phyloP scores from a whole-genome alignment of 2,329 filamentous ascomycete species.

The Ophioceras dolichostomum region DNA sequence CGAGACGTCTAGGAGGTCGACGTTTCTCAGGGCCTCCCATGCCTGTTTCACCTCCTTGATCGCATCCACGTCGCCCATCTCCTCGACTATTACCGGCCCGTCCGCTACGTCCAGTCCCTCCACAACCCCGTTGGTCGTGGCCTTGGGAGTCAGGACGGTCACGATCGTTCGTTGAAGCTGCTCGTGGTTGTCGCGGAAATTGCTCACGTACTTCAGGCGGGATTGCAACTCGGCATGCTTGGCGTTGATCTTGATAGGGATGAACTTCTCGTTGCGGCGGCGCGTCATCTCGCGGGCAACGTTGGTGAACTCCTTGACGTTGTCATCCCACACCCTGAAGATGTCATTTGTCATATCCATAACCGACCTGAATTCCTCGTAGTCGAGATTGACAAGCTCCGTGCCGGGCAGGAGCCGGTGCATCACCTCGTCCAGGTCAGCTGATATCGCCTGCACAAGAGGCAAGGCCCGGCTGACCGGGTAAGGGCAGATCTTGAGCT shows the following conservation, averaged over 20 bases:
- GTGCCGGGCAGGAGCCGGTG: constrained; percentile 78
- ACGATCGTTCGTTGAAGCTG: constrained; percentile 93
- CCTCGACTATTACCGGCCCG: constrained; percentile 50
- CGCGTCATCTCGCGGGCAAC: constrained; percentile 91
- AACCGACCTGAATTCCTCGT: constrained; percentile 74
- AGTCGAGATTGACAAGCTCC: constrained; percentile 83
- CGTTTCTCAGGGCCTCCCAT: constrained; percentile 86
- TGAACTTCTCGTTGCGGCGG: constrained; percentile 92
- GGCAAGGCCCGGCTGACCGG: constrained; percentile 83
- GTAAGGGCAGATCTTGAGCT: constrained; percentile 91
- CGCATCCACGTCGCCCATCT: constrained; percentile 94
- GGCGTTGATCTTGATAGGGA: constrained; percentile 89
- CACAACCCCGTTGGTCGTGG: constrained; percentile 37
- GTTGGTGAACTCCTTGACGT: constrained; percentile 95
- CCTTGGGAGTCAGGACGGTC: constrained; percentile 80
- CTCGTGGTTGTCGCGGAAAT: constrained; percentile 94
- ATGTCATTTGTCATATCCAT: constrained; percentile 78
- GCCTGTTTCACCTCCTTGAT: constrained; percentile 93
- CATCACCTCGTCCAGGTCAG: constrained; percentile 76
- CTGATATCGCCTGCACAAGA: constrained; percentile 94
- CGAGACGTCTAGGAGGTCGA: constrained; percentile 88
- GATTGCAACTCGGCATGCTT: constrained; percentile 83
- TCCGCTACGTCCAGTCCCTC: constrained; percentile 40
- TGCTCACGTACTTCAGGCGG: constrained; percentile 83
- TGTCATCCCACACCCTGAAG: constrained; percentile 89